Evolutionary conservation across 2,329 filamentous ascomycete genomes (phyloP), one percentile per base, ranked within the genome.

Genomic region (Talaromyces sp.): DNA sequence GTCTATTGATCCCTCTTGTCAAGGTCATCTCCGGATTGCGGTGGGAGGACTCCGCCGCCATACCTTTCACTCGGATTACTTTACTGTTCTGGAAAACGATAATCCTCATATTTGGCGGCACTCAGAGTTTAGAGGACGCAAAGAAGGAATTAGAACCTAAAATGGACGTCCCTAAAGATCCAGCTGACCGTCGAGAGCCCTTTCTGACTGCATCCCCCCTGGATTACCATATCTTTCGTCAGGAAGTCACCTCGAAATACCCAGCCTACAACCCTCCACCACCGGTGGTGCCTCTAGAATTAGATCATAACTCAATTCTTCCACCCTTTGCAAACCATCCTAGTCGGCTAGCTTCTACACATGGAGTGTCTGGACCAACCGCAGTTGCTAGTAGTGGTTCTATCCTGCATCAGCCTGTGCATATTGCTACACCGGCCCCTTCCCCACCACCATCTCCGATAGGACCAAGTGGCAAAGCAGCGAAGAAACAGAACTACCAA

Each of bases 401-500:
- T 0, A 97, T 99, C 67, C 81, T 99, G 25, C 86, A 97, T 70
- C 93, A 97, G 68, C 91, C 94, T 5, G 93, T 99, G 5, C 94
- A 99, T 72, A 99, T 99, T 65, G 94, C 94, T n/a, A 99, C 94
- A 1, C 94, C 94, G 0, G 93, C 92, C 0, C 94, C 94, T 1
- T 99, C 94, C 0, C 94, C 94, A 22, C 94, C 94, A 0, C 94
- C 94, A 1, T 97, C 93, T 1, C 94, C 94, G 9, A 87, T 88
- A 35, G 92, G 84, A 1, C 82, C 84, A 2, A 84, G 91, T 25
- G 91, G 91, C 0, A 99, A 97, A 72, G 90, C 89, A 54, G 92
- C 89, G 0, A 99, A 99, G 79, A 99, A 99, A 70, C 94, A 99
- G 69, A 99, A 97, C 65, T 99, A 99, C 67, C 94, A 99, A 72